Base-by-base conservation (phyloP, 1,284 basidiomycete species). In the Pterulicium gracile region DNA sequence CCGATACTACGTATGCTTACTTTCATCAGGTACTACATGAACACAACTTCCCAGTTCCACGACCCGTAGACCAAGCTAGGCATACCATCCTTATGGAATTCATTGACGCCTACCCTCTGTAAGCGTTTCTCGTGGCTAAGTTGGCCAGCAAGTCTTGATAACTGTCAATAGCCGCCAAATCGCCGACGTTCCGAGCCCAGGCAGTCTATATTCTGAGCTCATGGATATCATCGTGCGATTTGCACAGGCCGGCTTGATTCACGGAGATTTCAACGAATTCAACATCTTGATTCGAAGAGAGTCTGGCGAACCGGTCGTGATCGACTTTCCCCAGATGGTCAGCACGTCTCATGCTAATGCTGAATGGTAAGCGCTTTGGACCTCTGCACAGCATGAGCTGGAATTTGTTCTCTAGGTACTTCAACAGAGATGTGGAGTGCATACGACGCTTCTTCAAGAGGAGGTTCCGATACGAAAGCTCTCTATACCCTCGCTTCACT, bases 311-410 rank as follows among this genome's bases (percentile, higher is more conserved):
- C 89, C 95, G 3, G 69, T 98, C 46, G 80, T 99, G 24, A 98
- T 99, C 55, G 96, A 99, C 68, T 99, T 99, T 61, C 95, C 95
- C 2, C 95, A 99, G 68, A 98, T 98, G 95, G 90, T 98, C 63
- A 93, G 88, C 70, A 95, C 90, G 27, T 88, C 93, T 43, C 95
- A 99, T 58, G 79, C 83, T 57, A 97, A 99, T 62, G 96, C 95
- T 7, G 95, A 98, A 69, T 96, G 86, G 91, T 94, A 56, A 64
- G 84, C 50, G 19, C 14, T 34, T 53, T 52, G 47, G 50, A 27
- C n/a, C 34, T 41, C 32, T n/a, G 22, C n/a, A 24, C 46, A 19
- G 47, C 42, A 49, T 56, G 47, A 35, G 17, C 18, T 51, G 24
- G 45, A 47, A 42, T 47, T 48, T 22, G 23, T 24, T 45, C 35